Conservation (phyloP, 2,329 filamentous ascomycete genomes). For the Esteya vermicola region DNA sequence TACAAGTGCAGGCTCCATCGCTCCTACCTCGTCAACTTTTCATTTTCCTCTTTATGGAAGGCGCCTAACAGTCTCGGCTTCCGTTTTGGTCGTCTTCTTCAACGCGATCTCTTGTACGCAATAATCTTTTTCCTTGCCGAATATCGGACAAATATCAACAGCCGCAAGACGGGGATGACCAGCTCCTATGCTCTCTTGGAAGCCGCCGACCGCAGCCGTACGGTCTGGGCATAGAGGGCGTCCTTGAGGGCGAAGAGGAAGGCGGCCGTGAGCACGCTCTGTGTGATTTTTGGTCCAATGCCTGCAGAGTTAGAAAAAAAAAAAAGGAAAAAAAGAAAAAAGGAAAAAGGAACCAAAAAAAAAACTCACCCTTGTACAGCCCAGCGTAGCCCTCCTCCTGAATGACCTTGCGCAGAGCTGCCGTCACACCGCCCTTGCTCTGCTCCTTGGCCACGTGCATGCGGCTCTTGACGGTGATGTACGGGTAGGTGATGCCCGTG, state of each 20-base stretch:
- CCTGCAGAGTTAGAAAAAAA: slow-evolving; percentile 33
- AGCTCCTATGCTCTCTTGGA: neutral
- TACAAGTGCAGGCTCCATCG: too few species aligned
- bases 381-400: slow-evolving; percentile 82
- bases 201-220: slow-evolving; percentile 43
- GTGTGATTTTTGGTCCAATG: slow-evolving; percentile 89
- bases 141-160: too few species aligned
- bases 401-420: slow-evolving; percentile 65
- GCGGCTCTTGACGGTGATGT: slow-evolving; percentile 96
- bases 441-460: slow-evolving; percentile 83
- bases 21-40: too few species aligned
- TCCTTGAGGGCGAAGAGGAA: slow-evolving; percentile 98
- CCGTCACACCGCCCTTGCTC: slow-evolving; percentile 45
- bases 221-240: slow-evolving; percentile 72
- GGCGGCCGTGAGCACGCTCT: slow-evolving; percentile 91
- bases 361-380: slow-evolving; percentile 68
- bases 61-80: too few species aligned
- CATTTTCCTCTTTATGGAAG: too few species aligned
- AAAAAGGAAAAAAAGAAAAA: neutral
- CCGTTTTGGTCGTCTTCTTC: too few species aligned
- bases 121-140: too few species aligned
- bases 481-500: slow-evolving; percentile 89
- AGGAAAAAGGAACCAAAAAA: neutral
- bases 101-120: too few species aligned
- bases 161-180: too few species aligned